phyloP scores from a whole-genome alignment of 2,329 filamentous ascomycete genomes.

The Rutstroemia sp. region DNA sequence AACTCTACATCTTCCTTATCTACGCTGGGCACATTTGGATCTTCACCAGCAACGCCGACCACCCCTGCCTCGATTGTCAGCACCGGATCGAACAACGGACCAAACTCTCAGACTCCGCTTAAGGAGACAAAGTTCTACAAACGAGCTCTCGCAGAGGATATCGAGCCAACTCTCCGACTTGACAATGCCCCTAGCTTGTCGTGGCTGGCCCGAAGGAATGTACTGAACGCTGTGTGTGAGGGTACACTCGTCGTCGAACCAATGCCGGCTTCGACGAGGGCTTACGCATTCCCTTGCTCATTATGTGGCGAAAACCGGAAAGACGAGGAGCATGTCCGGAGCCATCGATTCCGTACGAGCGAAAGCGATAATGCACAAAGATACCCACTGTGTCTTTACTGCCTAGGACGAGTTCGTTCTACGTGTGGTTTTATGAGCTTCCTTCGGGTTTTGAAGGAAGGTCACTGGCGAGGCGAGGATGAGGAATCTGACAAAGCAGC shows the following conservation, averaged over 20 bases:
- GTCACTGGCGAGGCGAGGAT: slow-evolving; percentile 79
- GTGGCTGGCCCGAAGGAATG: slow-evolving; percentile 83
- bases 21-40: slow-evolving; percentile 41
- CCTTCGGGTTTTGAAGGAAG: slow-evolving; percentile 83
- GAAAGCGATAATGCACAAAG: slow-evolving; percentile 81
- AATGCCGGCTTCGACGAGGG: slow-evolving; percentile 52
- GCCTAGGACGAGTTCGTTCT: slow-evolving; percentile 72
- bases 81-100: slow-evolving; percentile 32
- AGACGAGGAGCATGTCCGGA: slow-evolving; percentile 63
- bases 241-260: slow-evolving; percentile 87
- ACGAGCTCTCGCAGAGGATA: slow-evolving; percentile 77
- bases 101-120: slow-evolving; percentile 49
- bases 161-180: slow-evolving; percentile 86
- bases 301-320: slow-evolving; percentile 81
- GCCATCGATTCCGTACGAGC: slow-evolving; percentile 81
- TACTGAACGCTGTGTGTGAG: slow-evolving; percentile 75
- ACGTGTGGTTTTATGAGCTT: slow-evolving; percentile 93
- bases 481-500: slow-evolving; percentile 78
- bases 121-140: slow-evolving; percentile 96
- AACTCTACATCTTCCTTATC: slow-evolving; percentile 53
- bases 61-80: slow-evolving; percentile 48
- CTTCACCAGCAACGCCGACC: slow-evolving; percentile 51
- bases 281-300: slow-evolving; percentile 50
- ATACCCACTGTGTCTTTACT: slow-evolving; percentile 86
- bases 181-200: slow-evolving; percentile 86